A percentile compares a stretch with the other conserved stretches of the same genome.
Evolutionary conservation across 352 stramenopile genomes (phyloP).

Genomic region (Pythium guiyangense): DNA sequence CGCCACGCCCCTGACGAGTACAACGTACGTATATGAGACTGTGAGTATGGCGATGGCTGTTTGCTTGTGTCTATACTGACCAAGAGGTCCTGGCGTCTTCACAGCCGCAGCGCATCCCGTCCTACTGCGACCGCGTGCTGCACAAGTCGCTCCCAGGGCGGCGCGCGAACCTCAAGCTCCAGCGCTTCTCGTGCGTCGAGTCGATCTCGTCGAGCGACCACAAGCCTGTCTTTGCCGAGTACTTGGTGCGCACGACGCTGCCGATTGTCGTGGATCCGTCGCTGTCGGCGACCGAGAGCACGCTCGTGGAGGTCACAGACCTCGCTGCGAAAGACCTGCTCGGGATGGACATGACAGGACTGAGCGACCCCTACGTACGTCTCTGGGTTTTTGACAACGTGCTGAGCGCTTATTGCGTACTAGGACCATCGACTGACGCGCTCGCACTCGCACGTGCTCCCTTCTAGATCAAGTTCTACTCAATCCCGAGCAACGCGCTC

Average conservation of each 20-base stretch:
- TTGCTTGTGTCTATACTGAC: not conserved
- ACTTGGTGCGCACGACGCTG: slow-evolving; percentile 36
- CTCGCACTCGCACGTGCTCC: not conserved
- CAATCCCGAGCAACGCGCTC: slow-evolving; percentile 41
- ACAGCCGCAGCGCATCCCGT: slow-evolving; percentile 71
- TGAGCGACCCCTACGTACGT: slow-evolving; percentile 76
- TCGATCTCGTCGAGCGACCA: slow-evolving; percentile 78
- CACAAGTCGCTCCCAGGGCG: slow-evolving; percentile 74
- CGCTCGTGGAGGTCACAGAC: slow-evolving; percentile 56
- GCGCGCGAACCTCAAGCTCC: slow-evolving; percentile 43
- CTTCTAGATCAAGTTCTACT: slow-evolving; percentile 70
- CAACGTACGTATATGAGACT: slow-evolving; percentile 22
- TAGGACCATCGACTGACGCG: slow-evolving; percentile 2
- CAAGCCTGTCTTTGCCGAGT: slow-evolving; percentile 70
- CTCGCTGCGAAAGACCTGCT: slow-evolving; percentile 53
- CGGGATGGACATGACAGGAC: slow-evolving; percentile 70
- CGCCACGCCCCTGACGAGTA: slow-evolving; percentile 39
- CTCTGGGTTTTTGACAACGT: too few species aligned
- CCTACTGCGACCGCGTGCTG: slow-evolving; percentile 82
- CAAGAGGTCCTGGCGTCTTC: too few species aligned
- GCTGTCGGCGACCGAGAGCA: slow-evolving; percentile 22
- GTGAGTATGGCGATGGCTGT: not conserved
- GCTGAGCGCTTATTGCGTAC: too few species aligned
- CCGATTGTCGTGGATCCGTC: slow-evolving; percentile 18
- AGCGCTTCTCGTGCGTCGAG: slow-evolving; percentile 54